Base-by-base conservation (phyloP, 805 yeast genomes). In the Tetrapisispora fleetii region DNA sequence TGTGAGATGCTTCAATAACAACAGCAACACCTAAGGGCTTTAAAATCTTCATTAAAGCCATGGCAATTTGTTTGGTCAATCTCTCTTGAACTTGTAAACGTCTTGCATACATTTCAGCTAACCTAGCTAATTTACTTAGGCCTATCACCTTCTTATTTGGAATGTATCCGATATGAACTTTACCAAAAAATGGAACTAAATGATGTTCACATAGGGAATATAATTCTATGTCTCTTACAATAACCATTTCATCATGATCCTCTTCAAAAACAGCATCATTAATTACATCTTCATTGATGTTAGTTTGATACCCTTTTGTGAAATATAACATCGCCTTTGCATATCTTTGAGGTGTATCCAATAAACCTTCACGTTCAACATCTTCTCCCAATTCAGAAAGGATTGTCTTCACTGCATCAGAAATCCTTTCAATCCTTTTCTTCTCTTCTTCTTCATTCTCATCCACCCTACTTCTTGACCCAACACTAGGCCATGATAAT, bases 191-290 rank as follows among this genome's bases (percentile, higher is more conserved):
- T 21, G 99, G 99, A 27, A 95, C 99, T 59, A 93, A 71, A 69
- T 93, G 99, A 66, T 93, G 99, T 69, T 93, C 99, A 68, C 99
- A 93, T 47, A 93, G 73, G 3, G 96, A 87, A 65, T 82, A 85
- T 47, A 93, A 79, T 58, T 88, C 96, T 50, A 93, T 93, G 67
- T 93, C 97, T 62, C 91, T 78, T 24, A 93, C 99, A 54, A 93
- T 90, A 43, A 93, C 98, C 98, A 93, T 93, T 64, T 93, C 99
- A 65, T 93, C 98, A 64, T 93, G 99, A 64, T 93, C 95, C 65
- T 93, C 98, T 65, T 93, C 97, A 58, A 93, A 93, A 7, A 93
- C 95, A 0, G 99, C 99, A 52, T 90, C 76, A 59, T 93, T 91
- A 60, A 93, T 85, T 27, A 89, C 96, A 62, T 87, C 95, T 44